These are phyloP conservation scores for Pythium rishiriense DNA, from an alignment of 352 stramenopile species.

Conservation along the genomic window DNA sequence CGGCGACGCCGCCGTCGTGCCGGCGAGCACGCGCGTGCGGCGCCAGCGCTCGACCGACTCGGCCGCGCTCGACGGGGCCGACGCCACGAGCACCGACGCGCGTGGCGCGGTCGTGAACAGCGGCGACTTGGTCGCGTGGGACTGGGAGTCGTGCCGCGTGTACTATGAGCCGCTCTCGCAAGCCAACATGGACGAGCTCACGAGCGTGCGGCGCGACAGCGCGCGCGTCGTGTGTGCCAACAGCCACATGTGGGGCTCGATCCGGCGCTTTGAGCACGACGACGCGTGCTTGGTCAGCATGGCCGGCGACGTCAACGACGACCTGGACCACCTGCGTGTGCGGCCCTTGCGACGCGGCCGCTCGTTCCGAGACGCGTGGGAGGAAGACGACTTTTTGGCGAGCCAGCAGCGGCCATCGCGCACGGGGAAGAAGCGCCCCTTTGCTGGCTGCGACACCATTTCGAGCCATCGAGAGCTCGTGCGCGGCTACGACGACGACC, in stretches of 20 bases:
- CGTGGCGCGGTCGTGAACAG: conserved; percentile 18
- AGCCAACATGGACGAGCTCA: conserved; percentile 55
- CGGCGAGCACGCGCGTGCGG: background rate
- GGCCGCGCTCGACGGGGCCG: background rate
- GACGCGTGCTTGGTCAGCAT: conserved; percentile 47
- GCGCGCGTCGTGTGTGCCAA: conserved; percentile 60
- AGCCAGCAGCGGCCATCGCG: conserved; percentile 28
- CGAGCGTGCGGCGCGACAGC: conserved; percentile 47
- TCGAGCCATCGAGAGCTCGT: conserved; percentile 63
- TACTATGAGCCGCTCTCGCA: conserved; percentile 61
- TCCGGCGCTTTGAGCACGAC: conserved; percentile 28
- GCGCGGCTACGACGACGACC: conserved; percentile 74
- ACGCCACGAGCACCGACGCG: background rate
- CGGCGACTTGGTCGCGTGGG: conserved; percentile 42
- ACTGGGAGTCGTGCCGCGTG: conserved; percentile 57
- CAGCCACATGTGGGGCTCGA: conserved; percentile 14
- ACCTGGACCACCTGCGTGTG: conserved; percentile 25
- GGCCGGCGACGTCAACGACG: conserved; percentile 34
- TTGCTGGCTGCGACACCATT: conserved; percentile 38
- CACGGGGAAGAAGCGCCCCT: conserved; percentile 39
- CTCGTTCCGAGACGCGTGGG: conserved; percentile 76
- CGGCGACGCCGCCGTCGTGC: background rate
- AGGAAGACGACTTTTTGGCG: conserved; percentile 67
- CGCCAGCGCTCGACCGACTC: conserved; percentile 10
- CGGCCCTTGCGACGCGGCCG: conserved; percentile 50